These are phyloP conservation scores for Trypanosoma congolense DNA, from an alignment of 208 protist genomes.

Conservation along the genomic window DNA sequence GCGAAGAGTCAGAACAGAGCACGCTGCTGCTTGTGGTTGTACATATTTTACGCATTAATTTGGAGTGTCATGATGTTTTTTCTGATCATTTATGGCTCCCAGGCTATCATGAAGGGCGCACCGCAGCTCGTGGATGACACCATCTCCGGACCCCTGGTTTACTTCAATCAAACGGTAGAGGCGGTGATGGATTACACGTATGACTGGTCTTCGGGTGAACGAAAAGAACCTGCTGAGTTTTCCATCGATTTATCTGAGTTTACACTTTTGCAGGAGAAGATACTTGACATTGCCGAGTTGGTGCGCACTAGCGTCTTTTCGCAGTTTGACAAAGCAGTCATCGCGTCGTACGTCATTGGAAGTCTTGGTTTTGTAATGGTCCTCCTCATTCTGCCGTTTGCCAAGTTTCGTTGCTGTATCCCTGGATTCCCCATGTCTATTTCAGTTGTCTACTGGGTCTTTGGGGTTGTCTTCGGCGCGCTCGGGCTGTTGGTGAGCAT, in stretches of 20 bases:
- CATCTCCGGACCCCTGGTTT: slow-evolving; percentile 11
- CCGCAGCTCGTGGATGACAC: slow-evolving; percentile 9
- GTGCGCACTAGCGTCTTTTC: not conserved
- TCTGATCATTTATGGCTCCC: slow-evolving; percentile 56
- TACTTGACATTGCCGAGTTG: not conserved
- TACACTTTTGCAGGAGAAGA: slow-evolving; percentile 4
- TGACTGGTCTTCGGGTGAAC: not conserved
- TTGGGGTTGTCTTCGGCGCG: slow-evolving; percentile 22
- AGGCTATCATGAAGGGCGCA: slow-evolving; percentile 2
- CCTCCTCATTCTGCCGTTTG: slow-evolving; percentile 10
- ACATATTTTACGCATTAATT: slow-evolving; percentile 43
- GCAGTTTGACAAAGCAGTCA: slow-evolving; percentile 6
- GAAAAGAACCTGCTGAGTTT: not conserved
- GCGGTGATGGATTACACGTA: slow-evolving; percentile 1
- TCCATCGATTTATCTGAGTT: not conserved
- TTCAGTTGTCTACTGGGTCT: slow-evolving; percentile 24
- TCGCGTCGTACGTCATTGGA: slow-evolving; percentile 12
- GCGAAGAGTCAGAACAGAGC: not conserved
- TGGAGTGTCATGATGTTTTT: slow-evolving; percentile 47
- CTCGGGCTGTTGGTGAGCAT: slow-evolving; percentile 11
- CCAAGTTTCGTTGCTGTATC: slow-evolving; percentile 7
- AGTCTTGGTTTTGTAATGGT: slow-evolving; percentile 13
- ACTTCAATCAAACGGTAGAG: slow-evolving; percentile 20
- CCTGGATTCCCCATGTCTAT: slow-evolving; percentile 7
- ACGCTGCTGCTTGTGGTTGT: slow-evolving; percentile 66